These are phyloP conservation scores for Fusarium mexicanum DNA, from an alignment of 2,329 filamentous ascomycete genomes.

Conservation along the genomic window DNA sequence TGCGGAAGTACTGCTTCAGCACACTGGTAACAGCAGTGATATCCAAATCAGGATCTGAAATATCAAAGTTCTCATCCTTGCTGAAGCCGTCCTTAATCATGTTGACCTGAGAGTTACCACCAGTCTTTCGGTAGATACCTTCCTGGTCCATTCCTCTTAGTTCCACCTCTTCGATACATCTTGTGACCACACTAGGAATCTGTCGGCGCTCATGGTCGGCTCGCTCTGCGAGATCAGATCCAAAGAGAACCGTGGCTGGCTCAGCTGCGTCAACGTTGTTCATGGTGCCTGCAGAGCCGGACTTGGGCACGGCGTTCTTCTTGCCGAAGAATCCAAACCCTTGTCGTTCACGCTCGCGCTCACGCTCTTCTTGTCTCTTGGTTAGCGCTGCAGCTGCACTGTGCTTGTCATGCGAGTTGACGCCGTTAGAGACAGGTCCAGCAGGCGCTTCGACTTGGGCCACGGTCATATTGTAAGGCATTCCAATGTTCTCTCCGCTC, in stretches of 20 bases:
- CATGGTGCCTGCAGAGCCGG: constrained; percentile 56
- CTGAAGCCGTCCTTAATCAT: constrained; percentile 92
- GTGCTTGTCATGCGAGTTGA: constrained; percentile 33
- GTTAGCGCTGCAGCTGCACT: constrained; percentile 33
- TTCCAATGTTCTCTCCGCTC: constrained; percentile 70
- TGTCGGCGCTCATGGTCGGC: constrained; percentile 88
- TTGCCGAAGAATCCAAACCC: constrained; percentile 79
- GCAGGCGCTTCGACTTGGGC: constrained; percentile 62
- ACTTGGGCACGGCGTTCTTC: constrained; percentile 63
- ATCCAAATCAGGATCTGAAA: constrained; percentile 91
- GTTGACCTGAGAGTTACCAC: constrained; percentile 90
- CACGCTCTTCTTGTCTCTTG: constrained; percentile 45
- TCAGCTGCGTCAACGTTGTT: constrained; percentile 58
- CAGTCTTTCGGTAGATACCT: constrained; percentile 97
- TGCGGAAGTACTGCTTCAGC: constrained; percentile 97
- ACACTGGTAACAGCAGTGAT: constrained; percentile 97
- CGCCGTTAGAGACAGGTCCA: constrained; percentile 42
- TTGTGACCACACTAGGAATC: constrained; percentile 89
- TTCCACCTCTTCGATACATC: constrained; percentile 97
- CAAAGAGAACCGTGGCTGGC: constrained; percentile 75
- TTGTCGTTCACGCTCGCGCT: constrained; percentile 57
- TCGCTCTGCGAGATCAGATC: constrained; percentile 86
- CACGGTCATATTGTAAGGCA: constrained; percentile 76
- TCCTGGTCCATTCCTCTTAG: constrained; percentile 96
- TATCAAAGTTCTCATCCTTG: constrained; percentile 84